Base-by-base conservation (phyloP, 306 rosid genomes). In the Biancaea sappan region DNA sequence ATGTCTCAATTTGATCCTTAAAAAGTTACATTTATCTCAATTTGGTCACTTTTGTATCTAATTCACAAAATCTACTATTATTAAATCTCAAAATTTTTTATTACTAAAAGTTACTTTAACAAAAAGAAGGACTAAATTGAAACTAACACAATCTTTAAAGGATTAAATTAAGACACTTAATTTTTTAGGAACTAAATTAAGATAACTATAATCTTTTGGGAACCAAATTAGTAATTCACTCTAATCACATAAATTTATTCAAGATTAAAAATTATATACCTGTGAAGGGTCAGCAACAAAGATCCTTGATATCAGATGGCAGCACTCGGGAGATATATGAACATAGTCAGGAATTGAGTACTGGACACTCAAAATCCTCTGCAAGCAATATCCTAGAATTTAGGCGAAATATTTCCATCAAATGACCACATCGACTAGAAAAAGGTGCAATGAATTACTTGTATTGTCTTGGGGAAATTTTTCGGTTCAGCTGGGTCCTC, bases 401-500 rank as follows among this genome's bases (percentile, higher is more conserved):
- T 37, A 63, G 69, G 31, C 69, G 38, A 18, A 59, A 14, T 62
- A 37, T 37, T 3, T 21, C 69, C 51, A 38, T 12, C 11, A 63
- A 24, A 12, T 38, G n/a, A 41, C 59, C 44, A 22, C 12, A 24
- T 34, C 48, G 74, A 3, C 19, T 10, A 16, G 13, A 59, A 58
- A 11, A 38, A 32, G 15, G 44, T 11, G 73, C 26, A 83, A 34
- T n/a, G 53, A 65, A 60, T 28, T 85, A 92, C 98, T 70, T 90
- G 96, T 77, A 92, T 90, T 8, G 98, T 90, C 84, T 82, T 92
- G 62, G 94, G 83, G 82, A 88, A 90, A 84, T 92, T 96, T 80
- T 82, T 90, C 37, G 98, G 96, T 69, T 90, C 94, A 65, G 79
- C 89, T 54, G 96, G 98, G 75, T 92, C 98, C 78, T 92, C 98